Base-by-base conservation (phyloP, 495 filamentous ascomycete genomes). In the Apiosordaria backusii region DNA sequence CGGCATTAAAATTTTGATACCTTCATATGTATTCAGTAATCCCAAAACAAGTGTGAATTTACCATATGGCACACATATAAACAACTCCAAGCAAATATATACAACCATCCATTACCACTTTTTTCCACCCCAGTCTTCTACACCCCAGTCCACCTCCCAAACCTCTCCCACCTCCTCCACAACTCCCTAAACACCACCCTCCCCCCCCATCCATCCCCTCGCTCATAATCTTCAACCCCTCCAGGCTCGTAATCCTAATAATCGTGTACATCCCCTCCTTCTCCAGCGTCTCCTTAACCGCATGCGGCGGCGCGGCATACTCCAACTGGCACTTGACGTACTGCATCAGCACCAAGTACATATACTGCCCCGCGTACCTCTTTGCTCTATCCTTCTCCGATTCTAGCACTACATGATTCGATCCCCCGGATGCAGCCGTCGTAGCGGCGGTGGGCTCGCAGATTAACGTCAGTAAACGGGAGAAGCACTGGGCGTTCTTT, bases 361-460 rank as follows among this genome's bases (percentile, higher is more conserved):
- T 82, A 77, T 91, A 85, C 75, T 90, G 86, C 0, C 90, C 90
- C 0, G 90, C 90, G 68, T 88, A 89, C 6, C 86, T 84, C 73
- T 89, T 89, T 26, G 90, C 91, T 62, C 86, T 88, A 68, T 91
- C 90, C 6, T 88, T 89, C 64, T 91, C 87, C 64, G 93, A 92
- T 60, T 86, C 89, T 18, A 97, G 83, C 9, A 45, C 35, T 13
- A 15, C 10, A 13, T 45, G 35, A 13, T 13, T 45, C 16, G 35
- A n/a, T 45, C 27, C 7, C 7, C 35, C n/a, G n/a, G n/a, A n/a
- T 45, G 35, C 35, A 18, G 40, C 68, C 60, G 70, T 75, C 53
- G 74, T 82, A 0, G 88, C 92, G 18, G 86, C 85, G 16, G 88
- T 90, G 16, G 93, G 93, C 62, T 93, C 89, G 75, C 90, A 92